Base-by-base conservation (phyloP, 2,329 filamentous ascomycete genomes). In the Chaetomiaceae sp. region DNA sequence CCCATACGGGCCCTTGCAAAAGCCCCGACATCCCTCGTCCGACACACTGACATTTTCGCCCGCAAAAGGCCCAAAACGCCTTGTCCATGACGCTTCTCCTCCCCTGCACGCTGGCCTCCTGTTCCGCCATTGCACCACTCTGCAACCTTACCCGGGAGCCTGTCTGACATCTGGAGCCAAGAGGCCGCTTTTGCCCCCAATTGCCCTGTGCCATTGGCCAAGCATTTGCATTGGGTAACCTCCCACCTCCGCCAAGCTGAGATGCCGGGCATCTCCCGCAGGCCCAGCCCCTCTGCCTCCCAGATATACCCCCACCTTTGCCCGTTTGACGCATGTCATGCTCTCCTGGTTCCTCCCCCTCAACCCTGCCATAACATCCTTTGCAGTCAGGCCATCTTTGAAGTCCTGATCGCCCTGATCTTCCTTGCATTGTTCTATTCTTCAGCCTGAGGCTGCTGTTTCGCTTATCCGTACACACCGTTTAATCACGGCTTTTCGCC, bases 371-470 rank as follows among this genome's bases (percentile, higher is more conserved):
- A 20, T 34, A 23, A 29, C 37, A 51, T 49, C 47, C 29, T 33
- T 33, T 50, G 37, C 9, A 46, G 47, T 61, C 57, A 60, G 54
- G 51, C 54, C 56, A 57, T 60, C 40, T 48, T 48, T 45, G 39
- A 52, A 45, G 54, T 53, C 51, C 39, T 50, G 59, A 43, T 48
- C 53, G 51, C 54, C 60, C 52, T 59, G 60, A 61, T 60, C 59
- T 23, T 27, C 56, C 46, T 59, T 53, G 59, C 60, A 56, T 59
- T 34, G 42, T 39, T 38, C 38, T 23, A 12, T 29, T 36, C 38
- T 45, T 48, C 47, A 27, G 14, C 22, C 29, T 33, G n/a, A n/a
- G n/a, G n/a, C n/a, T 46, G 25, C 23, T 36, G 48, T 55, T 55
- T 53, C 49, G 22, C n/a, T n/a, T n/a, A n/a, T n/a, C n/a, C 44